phyloP scores from a whole-genome alignment of 129 eudicot species.

The Centrapalus pauciflorus region DNA sequence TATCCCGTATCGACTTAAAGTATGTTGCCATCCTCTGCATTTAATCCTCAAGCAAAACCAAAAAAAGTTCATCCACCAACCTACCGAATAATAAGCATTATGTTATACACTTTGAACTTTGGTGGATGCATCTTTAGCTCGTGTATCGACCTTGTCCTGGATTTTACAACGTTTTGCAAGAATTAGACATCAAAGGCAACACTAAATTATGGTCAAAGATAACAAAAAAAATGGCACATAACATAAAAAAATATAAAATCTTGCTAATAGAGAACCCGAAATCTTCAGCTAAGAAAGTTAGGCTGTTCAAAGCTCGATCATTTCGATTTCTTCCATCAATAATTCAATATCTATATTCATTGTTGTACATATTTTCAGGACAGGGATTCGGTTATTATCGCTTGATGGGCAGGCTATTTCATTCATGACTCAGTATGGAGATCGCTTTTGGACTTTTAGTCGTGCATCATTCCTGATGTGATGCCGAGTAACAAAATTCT shows the following conservation, averaged over 20 bases:
- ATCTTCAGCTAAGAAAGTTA: background rate
- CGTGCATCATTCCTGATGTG: background rate
- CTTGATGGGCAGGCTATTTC: background rate
- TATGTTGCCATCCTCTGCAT: too few relatives aligned
- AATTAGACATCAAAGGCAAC: background rate
- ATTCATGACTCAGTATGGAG: background rate
- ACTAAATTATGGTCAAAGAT: background rate
- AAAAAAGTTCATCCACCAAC: slow-evolving; percentile 1
- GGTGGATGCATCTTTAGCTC: slow-evolving; percentile 18
- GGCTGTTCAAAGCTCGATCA: background rate
- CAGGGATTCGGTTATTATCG: background rate
- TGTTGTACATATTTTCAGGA: background rate
- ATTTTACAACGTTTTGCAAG: background rate
- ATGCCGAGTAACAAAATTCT: background rate
- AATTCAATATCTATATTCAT: background rate
- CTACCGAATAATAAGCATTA: slow-evolving; percentile 26
- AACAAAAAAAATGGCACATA: background rate
- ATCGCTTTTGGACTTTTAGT: background rate
- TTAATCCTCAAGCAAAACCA: background rate
- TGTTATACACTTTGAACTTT: slow-evolving; percentile 37
- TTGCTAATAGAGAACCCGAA: background rate
- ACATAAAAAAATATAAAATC: background rate
- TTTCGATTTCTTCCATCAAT: background rate
- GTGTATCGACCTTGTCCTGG: slow-evolving; percentile 35
- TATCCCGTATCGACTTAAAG: too few relatives aligned